Percentiles rank a stretch among this genome's conserved stretches.
phyloP scores from a whole-genome alignment of 257 asterid genomes.

The Plantago elongata region DNA sequence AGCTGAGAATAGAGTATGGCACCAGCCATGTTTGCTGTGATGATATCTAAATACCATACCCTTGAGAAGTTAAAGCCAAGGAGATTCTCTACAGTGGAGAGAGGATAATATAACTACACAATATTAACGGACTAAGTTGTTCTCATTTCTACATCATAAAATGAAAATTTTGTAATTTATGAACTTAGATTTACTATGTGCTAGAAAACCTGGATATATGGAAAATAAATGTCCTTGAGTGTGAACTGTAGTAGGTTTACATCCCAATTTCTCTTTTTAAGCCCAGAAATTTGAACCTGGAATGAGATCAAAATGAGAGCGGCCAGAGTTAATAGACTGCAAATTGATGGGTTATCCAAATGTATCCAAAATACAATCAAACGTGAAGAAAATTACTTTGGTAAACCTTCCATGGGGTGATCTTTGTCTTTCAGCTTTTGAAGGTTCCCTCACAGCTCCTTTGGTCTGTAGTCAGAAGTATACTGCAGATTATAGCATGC shows the following conservation, averaged over 20 bases:
- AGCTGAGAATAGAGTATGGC: too few species aligned
- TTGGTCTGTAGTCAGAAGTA: slow-evolving; percentile 16
- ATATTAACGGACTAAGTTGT: too few species aligned
- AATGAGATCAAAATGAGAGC: slow-evolving; percentile 8
- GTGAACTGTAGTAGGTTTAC: slow-evolving; percentile 29
- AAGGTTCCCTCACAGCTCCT: slow-evolving; percentile 64
- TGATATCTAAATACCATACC: not conserved
- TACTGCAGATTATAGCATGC: not conserved
- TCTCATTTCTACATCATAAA: not conserved
- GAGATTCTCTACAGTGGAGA: not conserved
- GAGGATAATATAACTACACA: too few species aligned
- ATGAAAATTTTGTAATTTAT: too few species aligned
- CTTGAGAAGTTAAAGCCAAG: not conserved
- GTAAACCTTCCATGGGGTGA: slow-evolving; percentile 67
- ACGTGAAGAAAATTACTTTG: slow-evolving; percentile 30
- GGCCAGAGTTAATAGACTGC: not conserved
- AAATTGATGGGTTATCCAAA: not conserved
- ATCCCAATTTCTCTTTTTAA: slow-evolving; percentile 25
- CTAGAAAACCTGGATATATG: slow-evolving; percentile 64
- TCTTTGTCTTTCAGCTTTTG: slow-evolving; percentile 27
- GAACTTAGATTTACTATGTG: not conserved
- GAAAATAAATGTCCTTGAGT: slow-evolving; percentile 77
- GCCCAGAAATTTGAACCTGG: slow-evolving; percentile 60
- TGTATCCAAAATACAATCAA: not conserved
- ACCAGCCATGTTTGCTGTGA: not conserved